A percentile compares a stretch with the other conserved stretches of the same genome.
Conservation (phyloP, 257 asterid species). For the Ajuga chamaepitys region DNA sequence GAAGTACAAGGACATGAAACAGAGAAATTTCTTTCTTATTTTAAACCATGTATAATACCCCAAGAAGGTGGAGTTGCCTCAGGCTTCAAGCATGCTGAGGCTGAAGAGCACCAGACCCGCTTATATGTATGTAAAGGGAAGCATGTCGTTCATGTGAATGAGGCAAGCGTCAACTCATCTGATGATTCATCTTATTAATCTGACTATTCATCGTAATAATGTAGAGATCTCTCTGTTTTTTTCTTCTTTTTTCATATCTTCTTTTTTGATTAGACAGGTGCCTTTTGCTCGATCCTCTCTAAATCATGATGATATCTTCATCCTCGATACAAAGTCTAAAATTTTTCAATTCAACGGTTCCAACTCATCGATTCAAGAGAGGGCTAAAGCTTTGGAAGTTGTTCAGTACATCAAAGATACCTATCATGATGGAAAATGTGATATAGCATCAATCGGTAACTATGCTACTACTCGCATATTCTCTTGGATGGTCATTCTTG, state of each 20-base stretch:
- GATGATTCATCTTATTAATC: too few species aligned
- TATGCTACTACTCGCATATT: conserved; percentile 7
- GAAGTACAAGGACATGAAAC: conserved; percentile 88
- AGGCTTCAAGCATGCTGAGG: conserved; percentile 51
- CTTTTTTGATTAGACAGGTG: conserved; percentile 36
- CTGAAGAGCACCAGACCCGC: conserved; percentile 42
- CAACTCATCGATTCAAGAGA: conserved; percentile 71
- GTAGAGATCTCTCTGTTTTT: too few species aligned
- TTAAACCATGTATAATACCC: conserved; percentile 89
- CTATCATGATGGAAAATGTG: conserved; percentile 76
- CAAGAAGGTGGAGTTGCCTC: conserved; percentile 61
- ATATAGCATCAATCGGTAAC: conserved; percentile 70
- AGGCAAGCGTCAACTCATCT: conserved; percentile 39
- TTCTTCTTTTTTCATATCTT: background rate
- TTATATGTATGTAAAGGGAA: conserved; percentile 82
- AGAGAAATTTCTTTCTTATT: conserved; percentile 75
- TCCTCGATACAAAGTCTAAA: conserved; percentile 69
- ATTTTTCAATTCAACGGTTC: conserved; percentile 79
- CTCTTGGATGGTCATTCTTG: background rate
- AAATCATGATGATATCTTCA: conserved; percentile 69
- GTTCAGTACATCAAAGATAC: conserved; percentile 80
- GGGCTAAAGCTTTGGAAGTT: conserved; percentile 92
- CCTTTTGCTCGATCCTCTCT: conserved; percentile 70
- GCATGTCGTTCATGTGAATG: conserved; percentile 67
- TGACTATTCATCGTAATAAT: too few species aligned